phyloP scores from a whole-genome alignment of 1,139 yeast genomes.

The Yamadazyma trypodendri region DNA sequence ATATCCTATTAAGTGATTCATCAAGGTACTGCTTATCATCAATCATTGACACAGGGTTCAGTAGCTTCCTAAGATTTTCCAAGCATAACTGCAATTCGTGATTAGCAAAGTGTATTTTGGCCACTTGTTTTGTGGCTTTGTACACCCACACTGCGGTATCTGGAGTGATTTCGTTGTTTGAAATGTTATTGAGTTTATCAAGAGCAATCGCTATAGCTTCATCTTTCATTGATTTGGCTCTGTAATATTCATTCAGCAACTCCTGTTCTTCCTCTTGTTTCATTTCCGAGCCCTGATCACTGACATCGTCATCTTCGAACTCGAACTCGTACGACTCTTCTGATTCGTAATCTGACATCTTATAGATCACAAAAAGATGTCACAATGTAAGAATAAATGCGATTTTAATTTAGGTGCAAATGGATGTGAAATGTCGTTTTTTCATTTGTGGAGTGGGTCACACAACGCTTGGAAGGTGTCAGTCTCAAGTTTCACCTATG shows the following conservation, averaged over 20 bases:
- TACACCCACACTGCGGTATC: constrained; percentile 44
- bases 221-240: constrained; percentile 62
- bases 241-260: constrained; percentile 57
- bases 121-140: constrained; percentile 63
- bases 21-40: constrained; percentile 51
- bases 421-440: too few species aligned
- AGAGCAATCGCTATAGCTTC: constrained; percentile 53
- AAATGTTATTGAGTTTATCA: constrained; percentile 37
- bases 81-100: constrained; percentile 36
- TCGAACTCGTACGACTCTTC: constrained; percentile 69
- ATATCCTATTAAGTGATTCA: constrained; percentile 57
- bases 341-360: constrained; percentile 54
- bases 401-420: not conserved
- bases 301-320: constrained; percentile 58
- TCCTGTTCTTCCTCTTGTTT: constrained; percentile 22
- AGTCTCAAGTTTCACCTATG: too few species aligned
- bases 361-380: not conserved
- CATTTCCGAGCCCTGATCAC: constrained; percentile 27
- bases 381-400: too few species aligned
- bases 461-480: too few species aligned
- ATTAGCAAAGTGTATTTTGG: constrained; percentile 50
- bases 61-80: constrained; percentile 23
- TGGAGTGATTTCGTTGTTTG: constrained; percentile 20
- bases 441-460: too few species aligned
- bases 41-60: constrained; percentile 26